Conservation (phyloP, 208 protist species). For the Leishmania braziliensis region DNA sequence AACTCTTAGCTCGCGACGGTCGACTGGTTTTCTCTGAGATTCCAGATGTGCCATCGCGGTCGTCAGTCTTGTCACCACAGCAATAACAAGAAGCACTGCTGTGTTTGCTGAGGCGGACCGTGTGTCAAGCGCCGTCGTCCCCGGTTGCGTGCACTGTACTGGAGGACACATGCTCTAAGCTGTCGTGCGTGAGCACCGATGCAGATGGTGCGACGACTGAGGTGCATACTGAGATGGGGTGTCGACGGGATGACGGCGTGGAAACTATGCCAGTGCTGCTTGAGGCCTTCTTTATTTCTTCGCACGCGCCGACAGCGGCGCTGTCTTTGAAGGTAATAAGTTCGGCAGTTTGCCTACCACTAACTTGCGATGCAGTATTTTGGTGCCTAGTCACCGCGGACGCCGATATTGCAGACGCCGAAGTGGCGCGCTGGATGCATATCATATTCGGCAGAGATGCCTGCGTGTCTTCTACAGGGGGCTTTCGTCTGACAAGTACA, state of each 20-base stretch:
- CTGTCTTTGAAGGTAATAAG: background rate
- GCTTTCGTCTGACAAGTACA: background rate
- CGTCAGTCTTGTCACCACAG: background rate
- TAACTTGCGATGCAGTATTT: background rate
- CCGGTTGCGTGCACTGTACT: conserved; percentile 10
- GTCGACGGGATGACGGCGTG: conserved; percentile 3
- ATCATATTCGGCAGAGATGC: conserved; percentile 1
- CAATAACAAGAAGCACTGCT: conserved; percentile 10
- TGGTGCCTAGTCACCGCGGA: conserved; percentile 1
- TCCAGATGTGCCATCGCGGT: background rate
- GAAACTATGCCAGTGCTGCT: conserved; percentile 4
- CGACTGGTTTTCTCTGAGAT: background rate
- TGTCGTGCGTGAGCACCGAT: background rate
- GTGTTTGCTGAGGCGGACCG: conserved; percentile 16
- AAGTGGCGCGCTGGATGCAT: conserved; percentile 2
- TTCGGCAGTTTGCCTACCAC: background rate
- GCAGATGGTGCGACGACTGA: background rate
- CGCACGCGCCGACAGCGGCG: conserved; percentile 6
- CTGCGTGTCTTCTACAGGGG: background rate
- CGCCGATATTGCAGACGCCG: background rate
- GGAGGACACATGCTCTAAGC: background rate
- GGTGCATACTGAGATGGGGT: background rate
- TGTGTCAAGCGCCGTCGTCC: conserved; percentile 28
- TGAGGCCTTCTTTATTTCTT: conserved; percentile 12
- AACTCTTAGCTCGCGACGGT: background rate